A percentile compares a stretch with the other conserved stretches of the same genome.
phyloP scores from a whole-genome alignment of 768 basidiomycete genomes.

The Gautieria morchelliformis region DNA sequence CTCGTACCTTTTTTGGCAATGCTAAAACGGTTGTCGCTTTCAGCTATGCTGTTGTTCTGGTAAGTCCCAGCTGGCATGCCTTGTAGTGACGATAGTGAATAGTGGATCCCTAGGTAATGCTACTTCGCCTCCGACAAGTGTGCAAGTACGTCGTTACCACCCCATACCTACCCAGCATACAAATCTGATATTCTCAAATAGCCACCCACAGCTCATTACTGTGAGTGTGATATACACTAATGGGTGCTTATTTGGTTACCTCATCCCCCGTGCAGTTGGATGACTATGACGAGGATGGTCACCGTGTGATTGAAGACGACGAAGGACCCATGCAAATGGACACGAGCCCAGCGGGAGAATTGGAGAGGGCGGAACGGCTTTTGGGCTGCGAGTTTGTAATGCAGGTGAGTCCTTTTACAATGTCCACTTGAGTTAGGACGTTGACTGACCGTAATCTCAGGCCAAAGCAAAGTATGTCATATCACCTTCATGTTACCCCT shows the following conservation, averaged over 20 bases:
- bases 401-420: background rate
- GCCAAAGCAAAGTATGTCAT: conserved; percentile 5
- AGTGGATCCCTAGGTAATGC: conserved; percentile 41
- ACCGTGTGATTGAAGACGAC: background rate
- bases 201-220: conserved; percentile 60
- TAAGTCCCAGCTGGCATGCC: conserved; percentile 13
- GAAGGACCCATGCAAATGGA: conserved; percentile 31
- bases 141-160: conserved; percentile 31
- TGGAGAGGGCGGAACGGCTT: conserved; percentile 38
- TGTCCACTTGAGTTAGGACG: background rate
- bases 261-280: background rate
- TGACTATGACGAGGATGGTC: background rate
- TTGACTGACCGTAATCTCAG: background rate
- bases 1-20: background rate
- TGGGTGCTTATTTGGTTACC: background rate
- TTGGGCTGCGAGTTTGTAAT: conserved; percentile 36
- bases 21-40: background rate
- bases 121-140: conserved; percentile 65
- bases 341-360: conserved; percentile 42
- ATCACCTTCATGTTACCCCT: background rate
- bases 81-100: background rate
- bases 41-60: conserved; percentile 42
- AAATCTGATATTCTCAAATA: conserved; percentile 11
- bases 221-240: conserved; percentile 25
- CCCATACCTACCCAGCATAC: background rate